Conservation (phyloP, 1,284 basidiomycete genomes). For the Kwoniella shivajii region DNA sequence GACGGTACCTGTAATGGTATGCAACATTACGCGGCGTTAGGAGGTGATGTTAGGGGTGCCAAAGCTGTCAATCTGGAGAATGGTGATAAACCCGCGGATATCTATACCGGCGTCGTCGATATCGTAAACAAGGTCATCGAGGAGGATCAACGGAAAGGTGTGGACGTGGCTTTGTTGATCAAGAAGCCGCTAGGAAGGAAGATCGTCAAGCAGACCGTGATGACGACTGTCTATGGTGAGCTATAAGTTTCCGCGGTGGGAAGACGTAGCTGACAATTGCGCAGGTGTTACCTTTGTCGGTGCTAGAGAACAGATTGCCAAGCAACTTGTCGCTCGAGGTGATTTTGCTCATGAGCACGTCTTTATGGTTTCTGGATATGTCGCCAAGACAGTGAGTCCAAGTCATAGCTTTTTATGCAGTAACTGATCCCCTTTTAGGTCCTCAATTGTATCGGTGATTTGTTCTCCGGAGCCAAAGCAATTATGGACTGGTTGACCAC, state of each 20-base stretch:
- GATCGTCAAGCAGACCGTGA: constrained; percentile 98
- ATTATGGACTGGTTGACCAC: constrained; percentile 92
- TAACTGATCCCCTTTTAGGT: constrained; percentile 55
- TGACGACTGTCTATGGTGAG: constrained; percentile 96
- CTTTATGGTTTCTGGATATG: constrained; percentile 77
- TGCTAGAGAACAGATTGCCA: constrained; percentile 92
- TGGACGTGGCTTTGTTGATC: constrained; percentile 66
- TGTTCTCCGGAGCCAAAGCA: constrained; percentile 86
- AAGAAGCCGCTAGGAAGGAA: constrained; percentile 85
- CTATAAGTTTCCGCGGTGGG: neutral
- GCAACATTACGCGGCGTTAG: constrained; percentile 97
- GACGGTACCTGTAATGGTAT: constrained; percentile 98
- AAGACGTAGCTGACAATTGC: neutral
- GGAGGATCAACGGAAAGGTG: constrained; percentile 59
- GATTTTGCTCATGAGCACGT: constrained; percentile 73
- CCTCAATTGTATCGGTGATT: constrained; percentile 82
- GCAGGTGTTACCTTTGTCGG: constrained; percentile 83
- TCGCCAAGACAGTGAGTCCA: constrained; percentile 68
- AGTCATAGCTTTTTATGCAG: neutral
- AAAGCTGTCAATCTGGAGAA: constrained; percentile 89
- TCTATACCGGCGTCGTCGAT: constrained; percentile 90
- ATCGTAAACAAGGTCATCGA: constrained; percentile 59
- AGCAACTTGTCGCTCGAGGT: constrained; percentile 76
- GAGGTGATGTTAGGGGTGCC: constrained; percentile 87
- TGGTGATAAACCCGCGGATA: constrained; percentile 87